Conservation (phyloP, 2,329 filamentous ascomycete genomes). For the Fonsecaea erecta region DNA sequence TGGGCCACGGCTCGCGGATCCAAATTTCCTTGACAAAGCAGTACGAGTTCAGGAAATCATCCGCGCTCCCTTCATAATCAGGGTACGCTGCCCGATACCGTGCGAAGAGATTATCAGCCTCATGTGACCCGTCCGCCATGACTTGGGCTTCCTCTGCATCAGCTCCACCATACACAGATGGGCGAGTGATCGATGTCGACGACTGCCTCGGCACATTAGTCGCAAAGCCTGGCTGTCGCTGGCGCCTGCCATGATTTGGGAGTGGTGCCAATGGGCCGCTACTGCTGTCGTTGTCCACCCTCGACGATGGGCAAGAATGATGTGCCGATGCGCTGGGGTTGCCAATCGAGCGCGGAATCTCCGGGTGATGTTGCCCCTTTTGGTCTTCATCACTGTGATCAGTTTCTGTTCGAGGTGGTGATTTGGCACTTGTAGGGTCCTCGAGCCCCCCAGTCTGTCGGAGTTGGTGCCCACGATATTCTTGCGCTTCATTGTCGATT, state of each 20-base stretch:
- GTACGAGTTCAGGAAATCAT: constrained; percentile 48
- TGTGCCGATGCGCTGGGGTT: not conserved
- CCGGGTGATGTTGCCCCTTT: not conserved
- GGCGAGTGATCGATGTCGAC: constrained; percentile 21
- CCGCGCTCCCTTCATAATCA: constrained; percentile 45
- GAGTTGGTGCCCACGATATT: not conserved
- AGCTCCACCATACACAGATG: constrained; percentile 15
- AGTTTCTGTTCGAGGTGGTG: not conserved
- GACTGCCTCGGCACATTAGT: not conserved
- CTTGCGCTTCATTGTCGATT: not conserved
- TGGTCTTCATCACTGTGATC: not conserved
- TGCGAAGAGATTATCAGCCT: constrained; percentile 39
- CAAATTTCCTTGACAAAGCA: constrained; percentile 40
- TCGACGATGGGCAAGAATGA: not conserved
- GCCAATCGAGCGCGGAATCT: not conserved
- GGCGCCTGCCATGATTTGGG: not conserved
- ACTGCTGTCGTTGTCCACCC: not conserved
- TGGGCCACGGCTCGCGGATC: constrained; percentile 40
- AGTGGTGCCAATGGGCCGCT: not conserved
- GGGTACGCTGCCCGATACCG: constrained; percentile 49
- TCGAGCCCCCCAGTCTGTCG: not conserved
- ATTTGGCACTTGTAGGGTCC: not conserved
- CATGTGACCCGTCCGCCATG: not conserved
- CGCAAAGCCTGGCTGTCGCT: not conserved
- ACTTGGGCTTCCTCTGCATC: not conserved